phyloP scores from a whole-genome alignment of 129 eudicot species.

The Tanacetum coccineum region DNA sequence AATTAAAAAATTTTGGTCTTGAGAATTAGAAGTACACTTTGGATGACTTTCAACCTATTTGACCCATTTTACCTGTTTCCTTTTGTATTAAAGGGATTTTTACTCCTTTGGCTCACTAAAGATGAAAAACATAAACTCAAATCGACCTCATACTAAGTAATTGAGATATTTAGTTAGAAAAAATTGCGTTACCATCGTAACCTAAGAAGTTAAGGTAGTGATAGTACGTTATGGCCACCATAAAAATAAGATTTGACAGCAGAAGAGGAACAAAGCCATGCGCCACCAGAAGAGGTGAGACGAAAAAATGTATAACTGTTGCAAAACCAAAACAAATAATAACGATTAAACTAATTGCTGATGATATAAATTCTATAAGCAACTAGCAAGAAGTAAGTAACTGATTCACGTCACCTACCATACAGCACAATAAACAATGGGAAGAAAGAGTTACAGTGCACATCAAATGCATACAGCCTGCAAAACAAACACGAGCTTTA shows the following conservation, averaged over 20 bases:
- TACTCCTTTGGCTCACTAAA: neutral
- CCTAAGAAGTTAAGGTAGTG: constrained; percentile 97
- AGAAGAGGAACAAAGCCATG: constrained; percentile 88
- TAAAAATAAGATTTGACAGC: constrained; percentile 86
- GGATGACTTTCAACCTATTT: neutral
- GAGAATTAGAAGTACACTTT: neutral
- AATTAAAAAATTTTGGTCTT: no score
- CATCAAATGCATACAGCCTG: constrained; percentile 99
- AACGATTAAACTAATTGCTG: neutral
- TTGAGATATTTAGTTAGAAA: neutral
- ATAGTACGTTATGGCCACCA: constrained; percentile 78
- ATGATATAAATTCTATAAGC: constrained; percentile 9
- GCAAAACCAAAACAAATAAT: constrained; percentile 22
- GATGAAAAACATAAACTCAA: neutral
- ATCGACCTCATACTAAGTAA: neutral
- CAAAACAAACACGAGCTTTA: constrained; percentile 21
- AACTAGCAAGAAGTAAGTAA: constrained; percentile 8
- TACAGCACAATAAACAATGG: constrained; percentile 91
- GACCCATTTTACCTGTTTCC: neutral
- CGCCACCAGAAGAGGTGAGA: constrained; percentile 88
- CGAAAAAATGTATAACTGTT: constrained; percentile 84
- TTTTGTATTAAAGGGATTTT: neutral
- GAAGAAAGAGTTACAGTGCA: constrained; percentile 98
- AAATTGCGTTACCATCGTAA: constrained; percentile 76
- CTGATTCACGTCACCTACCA: constrained; percentile 42